These are phyloP conservation scores for Sclerotinia nivalis DNA, from an alignment of 2,329 filamentous ascomycete species.

Conservation along the genomic window DNA sequence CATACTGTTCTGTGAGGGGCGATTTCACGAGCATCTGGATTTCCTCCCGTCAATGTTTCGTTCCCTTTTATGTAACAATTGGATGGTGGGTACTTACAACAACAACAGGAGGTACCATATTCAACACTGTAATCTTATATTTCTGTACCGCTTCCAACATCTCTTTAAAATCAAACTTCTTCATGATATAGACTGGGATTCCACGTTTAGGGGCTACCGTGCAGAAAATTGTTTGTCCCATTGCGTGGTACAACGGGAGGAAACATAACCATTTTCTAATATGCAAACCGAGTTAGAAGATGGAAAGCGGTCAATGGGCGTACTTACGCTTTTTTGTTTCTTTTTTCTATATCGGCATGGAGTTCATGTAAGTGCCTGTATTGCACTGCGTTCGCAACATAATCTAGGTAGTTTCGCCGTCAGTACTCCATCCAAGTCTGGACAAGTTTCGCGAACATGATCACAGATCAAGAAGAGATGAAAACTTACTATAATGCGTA, in stretches of 20 bases:
- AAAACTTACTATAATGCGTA: conserved; percentile 63
- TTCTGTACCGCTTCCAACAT: conserved; percentile 39
- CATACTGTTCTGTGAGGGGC: conserved; percentile 52
- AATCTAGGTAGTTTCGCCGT: conserved; percentile 12
- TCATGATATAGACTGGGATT: conserved; percentile 57
- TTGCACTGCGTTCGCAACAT: conserved; percentile 45
- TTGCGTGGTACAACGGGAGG: conserved; percentile 17
- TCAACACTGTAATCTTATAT: conserved; percentile 55
- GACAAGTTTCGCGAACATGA: not conserved
- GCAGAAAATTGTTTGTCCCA: conserved; percentile 44
- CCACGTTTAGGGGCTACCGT: conserved; percentile 47
- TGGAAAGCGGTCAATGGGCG: conserved; percentile 76
- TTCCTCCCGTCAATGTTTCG: not conserved
- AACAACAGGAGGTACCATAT: conserved; percentile 58
- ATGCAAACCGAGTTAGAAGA: not conserved
- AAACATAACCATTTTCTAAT: conserved; percentile 35
- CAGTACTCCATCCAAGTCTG: not conserved
- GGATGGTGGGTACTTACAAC: conserved; percentile 45
- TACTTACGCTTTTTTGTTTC: conserved; percentile 68
- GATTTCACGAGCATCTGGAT: conserved; percentile 60
- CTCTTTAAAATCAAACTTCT: conserved; percentile 51
- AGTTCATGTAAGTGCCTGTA: conserved; percentile 52
- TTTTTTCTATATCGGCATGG: conserved; percentile 58
- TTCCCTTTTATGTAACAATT: not conserved
- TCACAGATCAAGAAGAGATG: no score